Conservation (phyloP, 768 basidiomycete species). For the Leccinum barrowsii region DNA sequence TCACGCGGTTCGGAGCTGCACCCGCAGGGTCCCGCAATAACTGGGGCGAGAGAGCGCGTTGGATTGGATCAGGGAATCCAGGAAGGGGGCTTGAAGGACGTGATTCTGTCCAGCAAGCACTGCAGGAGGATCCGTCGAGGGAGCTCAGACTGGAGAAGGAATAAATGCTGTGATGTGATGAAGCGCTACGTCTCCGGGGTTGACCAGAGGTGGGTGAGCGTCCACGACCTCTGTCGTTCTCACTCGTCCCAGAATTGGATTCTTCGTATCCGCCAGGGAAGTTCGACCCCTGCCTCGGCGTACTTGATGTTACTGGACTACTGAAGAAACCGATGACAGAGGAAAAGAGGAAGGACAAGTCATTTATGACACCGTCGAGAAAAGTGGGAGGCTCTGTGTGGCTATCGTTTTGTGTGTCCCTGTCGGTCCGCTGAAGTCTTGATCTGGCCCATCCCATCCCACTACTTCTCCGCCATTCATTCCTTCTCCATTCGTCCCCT, state of each 20-base stretch:
- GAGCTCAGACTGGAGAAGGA: conserved; percentile 51
- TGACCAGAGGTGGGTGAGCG: neutral
- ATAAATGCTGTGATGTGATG: conserved; percentile 28
- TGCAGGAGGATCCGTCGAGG: conserved; percentile 36
- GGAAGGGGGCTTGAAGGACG: conserved; percentile 22
- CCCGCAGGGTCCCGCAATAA: conserved; percentile 6
- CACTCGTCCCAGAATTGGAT: conserved; percentile 12
- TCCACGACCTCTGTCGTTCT: conserved; percentile 3
- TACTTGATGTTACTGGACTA: neutral
- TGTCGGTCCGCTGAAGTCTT: conserved; percentile 7
- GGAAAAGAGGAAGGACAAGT: conserved; percentile 14
- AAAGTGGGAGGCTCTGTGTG: conserved; percentile 1
- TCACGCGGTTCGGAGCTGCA: neutral
- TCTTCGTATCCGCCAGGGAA: conserved; percentile 21
- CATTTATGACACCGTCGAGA: conserved; percentile 18
- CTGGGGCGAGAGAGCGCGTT: conserved; percentile 34
- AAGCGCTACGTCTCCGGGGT: conserved; percentile 4
- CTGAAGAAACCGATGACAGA: conserved; percentile 14
- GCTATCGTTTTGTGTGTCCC: neutral
- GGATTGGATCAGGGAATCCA: conserved; percentile 24
- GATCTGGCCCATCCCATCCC: conserved; percentile 15
- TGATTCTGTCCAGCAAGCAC: conserved; percentile 32
- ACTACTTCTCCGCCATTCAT: neutral
- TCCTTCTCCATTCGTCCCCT: conserved; percentile 22
- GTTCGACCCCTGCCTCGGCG: neutral